A percentile compares a stretch with the other conserved stretches of the same genome.
Evolutionary conservation across 2,329 filamentous ascomycete species (phyloP).

Genomic region (Thermothelomyces thermophilus): DNA sequence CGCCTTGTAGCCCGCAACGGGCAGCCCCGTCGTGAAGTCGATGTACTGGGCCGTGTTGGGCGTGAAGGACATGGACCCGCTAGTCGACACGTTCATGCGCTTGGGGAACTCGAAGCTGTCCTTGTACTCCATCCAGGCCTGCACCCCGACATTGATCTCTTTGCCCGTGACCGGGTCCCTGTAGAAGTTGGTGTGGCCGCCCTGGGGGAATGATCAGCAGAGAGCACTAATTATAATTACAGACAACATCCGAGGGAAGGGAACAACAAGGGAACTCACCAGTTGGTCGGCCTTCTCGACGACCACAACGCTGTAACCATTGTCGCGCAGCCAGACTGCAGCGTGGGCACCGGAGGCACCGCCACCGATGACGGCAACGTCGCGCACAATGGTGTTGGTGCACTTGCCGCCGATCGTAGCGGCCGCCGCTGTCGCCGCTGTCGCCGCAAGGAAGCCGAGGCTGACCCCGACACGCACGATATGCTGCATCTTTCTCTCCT

Average conservation of each 20-base stretch:
- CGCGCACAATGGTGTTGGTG: constrained; percentile 9
- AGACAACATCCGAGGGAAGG: background rate
- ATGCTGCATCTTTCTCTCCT: background rate
- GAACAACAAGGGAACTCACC: constrained; percentile 1
- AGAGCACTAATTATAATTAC: too few relatives aligned
- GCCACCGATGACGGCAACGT: constrained; percentile 20
- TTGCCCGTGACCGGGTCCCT: constrained; percentile 14
- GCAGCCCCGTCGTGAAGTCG: constrained; percentile 19
- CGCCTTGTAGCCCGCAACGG: constrained; percentile 10
- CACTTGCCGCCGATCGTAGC: background rate
- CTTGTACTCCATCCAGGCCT: constrained; percentile 20
- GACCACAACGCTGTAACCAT: constrained; percentile 18
- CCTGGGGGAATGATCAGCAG: constrained; percentile 12
- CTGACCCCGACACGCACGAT: constrained; percentile 3
- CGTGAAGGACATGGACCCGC: constrained; percentile 4
- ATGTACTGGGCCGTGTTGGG: constrained; percentile 12
- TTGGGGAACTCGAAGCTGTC: constrained; percentile 19
- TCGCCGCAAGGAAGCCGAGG: constrained; percentile 5
- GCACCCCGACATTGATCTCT: constrained; percentile 20
- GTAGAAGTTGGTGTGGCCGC: constrained; percentile 22
- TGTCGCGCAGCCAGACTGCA: constrained; percentile 19
- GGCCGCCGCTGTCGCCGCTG: background rate
- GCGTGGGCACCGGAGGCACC: constrained; percentile 21
- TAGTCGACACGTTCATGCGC: constrained; percentile 18
- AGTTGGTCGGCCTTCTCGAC: constrained; percentile 19